phyloP scores from a whole-genome alignment of 345 rosid genomes.

The Eucalyptus fibrosa region DNA sequence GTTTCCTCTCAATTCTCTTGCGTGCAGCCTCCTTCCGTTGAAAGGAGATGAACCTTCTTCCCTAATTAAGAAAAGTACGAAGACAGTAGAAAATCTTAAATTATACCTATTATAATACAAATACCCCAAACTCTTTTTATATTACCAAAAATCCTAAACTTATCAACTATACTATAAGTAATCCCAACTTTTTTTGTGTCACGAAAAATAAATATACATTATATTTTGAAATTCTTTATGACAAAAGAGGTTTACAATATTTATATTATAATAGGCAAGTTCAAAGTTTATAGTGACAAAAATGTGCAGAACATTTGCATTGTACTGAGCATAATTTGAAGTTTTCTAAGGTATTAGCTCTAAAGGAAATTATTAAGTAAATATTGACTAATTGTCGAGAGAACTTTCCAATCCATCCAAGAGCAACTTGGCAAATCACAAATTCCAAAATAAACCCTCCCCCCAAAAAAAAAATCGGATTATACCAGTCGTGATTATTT shows the following conservation, averaged over 20 bases:
- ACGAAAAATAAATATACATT: too few species aligned
- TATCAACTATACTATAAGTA: not conserved
- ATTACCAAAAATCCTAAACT: too few species aligned
- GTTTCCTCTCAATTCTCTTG: not conserved
- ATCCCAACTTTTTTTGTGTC: rapidly evolving
- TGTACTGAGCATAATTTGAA: not conserved
- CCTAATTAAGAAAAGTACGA: rapidly evolving
- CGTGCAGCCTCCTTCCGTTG: not conserved
- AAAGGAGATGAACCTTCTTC: not conserved
- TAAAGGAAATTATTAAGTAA: not conserved
- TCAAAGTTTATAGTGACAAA: rapidly evolving
- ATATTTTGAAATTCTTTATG: rapidly evolving
- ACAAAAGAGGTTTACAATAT: too few species aligned
- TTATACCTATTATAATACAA: too few species aligned
- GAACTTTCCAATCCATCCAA: not conserved
- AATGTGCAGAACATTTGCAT: too few species aligned
- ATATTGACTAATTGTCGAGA: not conserved
- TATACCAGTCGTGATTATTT: not conserved
- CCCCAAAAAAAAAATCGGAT: not conserved
- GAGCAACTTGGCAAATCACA: not conserved
- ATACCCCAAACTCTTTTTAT: not conserved
- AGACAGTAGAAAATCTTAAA: too few species aligned
- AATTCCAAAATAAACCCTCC: not conserved
- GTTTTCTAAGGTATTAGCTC: too few species aligned
- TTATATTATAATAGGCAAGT: too few species aligned